These are phyloP conservation scores for Colletotrichum sp. DNA, from an alignment of 2,329 filamentous ascomycete species.

Conservation along the genomic window DNA sequence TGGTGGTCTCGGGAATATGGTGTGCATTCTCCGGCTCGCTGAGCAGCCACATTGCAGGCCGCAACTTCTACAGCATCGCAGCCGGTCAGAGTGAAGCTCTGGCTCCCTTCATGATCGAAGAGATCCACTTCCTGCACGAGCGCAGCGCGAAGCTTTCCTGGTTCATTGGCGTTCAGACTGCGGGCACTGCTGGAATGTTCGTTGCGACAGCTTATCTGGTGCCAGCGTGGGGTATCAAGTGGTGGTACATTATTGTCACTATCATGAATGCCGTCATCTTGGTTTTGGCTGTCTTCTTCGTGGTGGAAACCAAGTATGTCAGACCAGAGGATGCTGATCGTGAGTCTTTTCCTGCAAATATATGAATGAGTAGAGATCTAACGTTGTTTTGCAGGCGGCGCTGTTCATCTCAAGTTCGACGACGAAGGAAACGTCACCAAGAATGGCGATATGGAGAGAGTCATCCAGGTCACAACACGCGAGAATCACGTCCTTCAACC, in stretches of 20 bases:
- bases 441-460: not conserved
- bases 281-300: constrained; percentile 19
- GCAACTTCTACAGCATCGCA: constrained; percentile 33
- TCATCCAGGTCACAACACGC: not conserved
- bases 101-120: constrained; percentile 26
- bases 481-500: constrained; percentile 14
- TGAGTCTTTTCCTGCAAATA: not conserved
- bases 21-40: not conserved
- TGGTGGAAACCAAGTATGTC: constrained; percentile 23
- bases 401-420: not conserved
- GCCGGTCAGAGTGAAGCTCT: constrained; percentile 36
- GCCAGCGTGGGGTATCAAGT: constrained; percentile 14
- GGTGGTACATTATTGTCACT: constrained; percentile 28
- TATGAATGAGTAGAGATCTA: too few species aligned
- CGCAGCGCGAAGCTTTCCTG: constrained; percentile 17
- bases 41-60: constrained; percentile 24
- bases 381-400: not conserved
- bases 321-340: constrained; percentile 7
- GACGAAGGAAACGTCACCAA: not conserved
- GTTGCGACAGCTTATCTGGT: constrained; percentile 25
- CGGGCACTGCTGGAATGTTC: constrained; percentile 20
- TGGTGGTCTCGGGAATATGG: constrained; percentile 27
- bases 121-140: constrained; percentile 28
- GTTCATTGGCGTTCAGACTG: constrained; percentile 23
- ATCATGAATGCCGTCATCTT: constrained; percentile 21